Evolutionary conservation across 345 rosid genomes (phyloP), one percentile per base, ranked within the genome.

Genomic region (Psidium friedrichsthalianum): DNA sequence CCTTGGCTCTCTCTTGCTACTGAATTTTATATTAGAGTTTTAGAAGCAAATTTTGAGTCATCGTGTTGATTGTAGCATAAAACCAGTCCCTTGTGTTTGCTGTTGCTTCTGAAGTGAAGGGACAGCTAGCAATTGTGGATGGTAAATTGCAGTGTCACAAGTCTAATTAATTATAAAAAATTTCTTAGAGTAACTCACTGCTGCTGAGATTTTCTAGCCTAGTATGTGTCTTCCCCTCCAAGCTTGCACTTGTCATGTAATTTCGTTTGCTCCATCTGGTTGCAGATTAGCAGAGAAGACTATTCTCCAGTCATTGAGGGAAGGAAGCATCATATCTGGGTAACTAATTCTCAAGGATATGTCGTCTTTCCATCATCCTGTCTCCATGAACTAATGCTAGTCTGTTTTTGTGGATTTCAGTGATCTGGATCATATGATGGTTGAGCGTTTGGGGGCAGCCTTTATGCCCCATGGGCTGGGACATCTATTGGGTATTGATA

Each of bases 401-500:
- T 87, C 55, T 83, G 83, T 32, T n/a, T 8, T 29, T 64, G 44
- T 69, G 24, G 58, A 56, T 84, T 87, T 85, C 86, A 96, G 98
- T 80, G 88, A 94, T 89, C 91, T 94, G 36, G 93, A 91, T 21
- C 95, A 94, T 85, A 96, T 96, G 99, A 93, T 96, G 98, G 83
- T 85, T 85, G 95, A 92, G 83, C 92, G 93, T 51, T 64, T 95
- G 74, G 99, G 98, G 59, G 98, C 99, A 86, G 92, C 92, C 42
- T 96, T 95, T 92, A 95, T 96, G 99, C 97, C 99, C 86, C 98
- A 95, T 91, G 99, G 98, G 85, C 91, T 95, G 86, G 99, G 99
- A 85, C 98, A 96, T 90, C 89, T 96, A 82, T 86, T 96, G 91
- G 99, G 99, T 81, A 92, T 96, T 51, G 99, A 96, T 89, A 95